These are phyloP conservation scores for Postia placenta DNA, from an alignment of 768 basidiomycete genomes.

Conservation along the genomic window DNA sequence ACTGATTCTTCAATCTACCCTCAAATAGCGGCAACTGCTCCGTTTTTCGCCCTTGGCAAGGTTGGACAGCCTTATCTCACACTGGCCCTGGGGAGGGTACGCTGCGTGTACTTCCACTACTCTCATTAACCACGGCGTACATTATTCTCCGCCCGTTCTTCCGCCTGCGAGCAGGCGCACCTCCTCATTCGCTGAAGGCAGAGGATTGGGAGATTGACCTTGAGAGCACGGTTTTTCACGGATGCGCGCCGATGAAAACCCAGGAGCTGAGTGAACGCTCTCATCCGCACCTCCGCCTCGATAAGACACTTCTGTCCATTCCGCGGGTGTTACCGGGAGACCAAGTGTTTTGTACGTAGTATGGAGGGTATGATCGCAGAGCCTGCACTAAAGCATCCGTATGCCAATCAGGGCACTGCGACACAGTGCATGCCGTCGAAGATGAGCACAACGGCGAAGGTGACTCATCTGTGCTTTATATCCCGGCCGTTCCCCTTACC, in stretches of 20 bases:
- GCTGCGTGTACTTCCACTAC: slow-evolving; percentile 58
- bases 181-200: slow-evolving; percentile 16
- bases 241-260: slow-evolving; percentile 20
- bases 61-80: slow-evolving; percentile 39
- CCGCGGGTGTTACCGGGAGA: slow-evolving; percentile 72
- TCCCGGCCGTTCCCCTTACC: slow-evolving; percentile 64
- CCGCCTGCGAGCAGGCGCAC: slow-evolving; percentile 33
- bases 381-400: too few species aligned
- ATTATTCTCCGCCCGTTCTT: slow-evolving; percentile 76
- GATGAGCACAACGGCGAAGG: slow-evolving; percentile 43
- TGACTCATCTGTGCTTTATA: slow-evolving; percentile 73
- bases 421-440: slow-evolving; percentile 43
- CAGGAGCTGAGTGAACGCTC: slow-evolving; percentile 43
- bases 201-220: slow-evolving; percentile 23
- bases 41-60: slow-evolving; percentile 51
- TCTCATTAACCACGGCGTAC: slow-evolving; percentile 62
- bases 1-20: neutral
- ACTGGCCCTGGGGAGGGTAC: slow-evolving; percentile 67
- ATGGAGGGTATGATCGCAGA: too few species aligned
- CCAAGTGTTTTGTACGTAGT: slow-evolving; percentile 53
- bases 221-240: slow-evolving; percentile 21
- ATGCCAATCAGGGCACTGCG: slow-evolving; percentile 28
- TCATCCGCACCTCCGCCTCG: slow-evolving; percentile 64
- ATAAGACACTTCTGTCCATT: slow-evolving; percentile 56
- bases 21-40: slow-evolving; percentile 18